These are phyloP conservation scores for Malassezia japonica DNA, from an alignment of 1,284 basidiomycete genomes.

Conservation along the genomic window DNA sequence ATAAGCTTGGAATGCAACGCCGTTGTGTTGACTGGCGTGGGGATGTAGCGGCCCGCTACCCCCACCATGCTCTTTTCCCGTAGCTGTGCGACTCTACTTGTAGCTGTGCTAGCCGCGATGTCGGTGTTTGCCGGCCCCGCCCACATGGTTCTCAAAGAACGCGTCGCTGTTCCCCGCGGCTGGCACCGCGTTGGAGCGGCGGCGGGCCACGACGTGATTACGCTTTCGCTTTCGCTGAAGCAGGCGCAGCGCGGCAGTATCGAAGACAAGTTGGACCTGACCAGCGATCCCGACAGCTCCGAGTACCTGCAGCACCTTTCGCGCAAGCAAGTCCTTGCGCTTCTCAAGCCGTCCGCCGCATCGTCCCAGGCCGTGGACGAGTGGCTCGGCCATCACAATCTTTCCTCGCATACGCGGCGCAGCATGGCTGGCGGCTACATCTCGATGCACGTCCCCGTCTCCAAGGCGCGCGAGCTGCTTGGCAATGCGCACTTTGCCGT, in stretches of 20 bases:
- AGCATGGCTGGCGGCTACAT: constrained; percentile 54
- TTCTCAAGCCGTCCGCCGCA: constrained; percentile 51
- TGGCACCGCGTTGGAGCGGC: no score
- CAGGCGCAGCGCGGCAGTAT: constrained; percentile 20
- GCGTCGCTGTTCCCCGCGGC: no score
- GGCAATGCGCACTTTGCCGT: constrained; percentile 28
- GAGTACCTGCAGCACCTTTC: constrained; percentile 55
- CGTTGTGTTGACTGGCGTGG: no score
- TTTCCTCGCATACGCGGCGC: constrained; percentile 48
- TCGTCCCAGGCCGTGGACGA: constrained; percentile 49
- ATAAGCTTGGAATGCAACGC: no score
- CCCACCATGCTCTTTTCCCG: no score
- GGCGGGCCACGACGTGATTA: constrained; percentile 16
- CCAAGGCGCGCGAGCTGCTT: constrained; percentile 53
- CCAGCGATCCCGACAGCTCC: constrained; percentile 54
- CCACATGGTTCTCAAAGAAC: no score
- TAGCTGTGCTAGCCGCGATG: no score
- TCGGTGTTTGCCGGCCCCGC: no score
- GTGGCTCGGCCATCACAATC: constrained; percentile 55
- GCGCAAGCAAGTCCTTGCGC: constrained; percentile 52
- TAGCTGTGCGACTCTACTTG: no score
- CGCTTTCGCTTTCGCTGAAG: constrained; percentile 27
- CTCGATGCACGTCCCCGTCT: constrained; percentile 54
- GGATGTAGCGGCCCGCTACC: no score
- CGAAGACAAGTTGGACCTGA: constrained; percentile 20